Evolutionary conservation across 176 grass and related monocot genomes (phyloP).

Genomic region (Tillandsia fasciculata): DNA sequence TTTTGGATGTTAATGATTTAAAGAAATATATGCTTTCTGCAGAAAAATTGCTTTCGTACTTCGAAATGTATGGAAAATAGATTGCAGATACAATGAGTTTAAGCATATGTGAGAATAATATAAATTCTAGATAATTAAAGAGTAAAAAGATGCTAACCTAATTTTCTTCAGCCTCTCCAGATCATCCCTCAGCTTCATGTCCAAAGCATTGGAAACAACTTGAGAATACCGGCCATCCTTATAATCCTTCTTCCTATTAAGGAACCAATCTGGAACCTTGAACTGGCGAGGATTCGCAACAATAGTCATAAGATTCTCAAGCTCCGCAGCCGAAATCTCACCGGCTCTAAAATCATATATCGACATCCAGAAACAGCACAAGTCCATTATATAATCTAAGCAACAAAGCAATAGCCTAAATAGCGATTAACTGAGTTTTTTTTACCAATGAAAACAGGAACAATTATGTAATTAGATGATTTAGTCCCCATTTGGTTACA

Average conservation of each 20-base stretch:
- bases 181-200: slow-evolving; percentile 99
- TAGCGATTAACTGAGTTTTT: no score
- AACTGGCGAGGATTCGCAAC: slow-evolving; percentile 64
- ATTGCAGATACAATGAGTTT: neutral
- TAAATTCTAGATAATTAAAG: neutral
- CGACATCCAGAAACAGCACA: neutral
- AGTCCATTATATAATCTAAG: neutral
- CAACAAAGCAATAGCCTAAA: no score
- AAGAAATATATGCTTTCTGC: no score
- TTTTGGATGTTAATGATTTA: no score
- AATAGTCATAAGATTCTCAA: slow-evolving; percentile 70
- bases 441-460: no score
- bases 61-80: neutral
- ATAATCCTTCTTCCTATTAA: slow-evolving; percentile 95
- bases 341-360: slow-evolving; percentile 42
- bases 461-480: no score
- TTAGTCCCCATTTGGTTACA: no score
- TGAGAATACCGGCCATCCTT: slow-evolving; percentile 90
- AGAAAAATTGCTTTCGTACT: neutral
- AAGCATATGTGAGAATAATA: neutral
- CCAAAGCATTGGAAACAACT: slow-evolving; percentile 78
- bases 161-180: slow-evolving; percentile 98
- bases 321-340: slow-evolving; percentile 45
- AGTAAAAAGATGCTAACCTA: slow-evolving; percentile 27
- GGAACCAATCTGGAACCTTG: slow-evolving; percentile 91